phyloP scores from a whole-genome alignment of 2,329 filamentous ascomycete species.

The Penicillium sp. region DNA sequence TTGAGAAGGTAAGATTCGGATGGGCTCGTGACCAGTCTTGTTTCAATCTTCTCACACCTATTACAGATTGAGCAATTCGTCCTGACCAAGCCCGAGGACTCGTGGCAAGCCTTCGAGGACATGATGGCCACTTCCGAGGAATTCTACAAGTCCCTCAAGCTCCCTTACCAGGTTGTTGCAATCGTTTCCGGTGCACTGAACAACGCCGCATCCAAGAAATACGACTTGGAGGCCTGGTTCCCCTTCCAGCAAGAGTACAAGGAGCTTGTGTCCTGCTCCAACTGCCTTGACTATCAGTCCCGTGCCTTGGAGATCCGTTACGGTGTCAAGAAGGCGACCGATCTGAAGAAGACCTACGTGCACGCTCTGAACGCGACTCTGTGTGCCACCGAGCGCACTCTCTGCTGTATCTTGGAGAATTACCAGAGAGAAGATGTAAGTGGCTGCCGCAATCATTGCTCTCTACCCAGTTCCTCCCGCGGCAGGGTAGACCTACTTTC shows the following conservation, averaged over 20 bases:
- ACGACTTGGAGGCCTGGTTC: constrained; percentile 95
- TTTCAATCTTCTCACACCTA: constrained; percentile 14
- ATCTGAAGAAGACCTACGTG: constrained; percentile 87
- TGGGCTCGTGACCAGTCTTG: not conserved
- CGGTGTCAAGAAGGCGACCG: constrained; percentile 82
- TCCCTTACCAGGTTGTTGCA: constrained; percentile 88
- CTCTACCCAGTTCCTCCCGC: not conserved
- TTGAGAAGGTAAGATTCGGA: constrained; percentile 71
- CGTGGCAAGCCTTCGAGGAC: constrained; percentile 88
- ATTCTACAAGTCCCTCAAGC: constrained; percentile 86
- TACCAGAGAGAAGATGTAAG: constrained; percentile 85
- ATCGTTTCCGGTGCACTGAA: constrained; percentile 97
- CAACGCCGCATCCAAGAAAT: constrained; percentile 88
- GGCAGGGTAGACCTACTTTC: not conserved
- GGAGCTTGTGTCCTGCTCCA: constrained; percentile 95
- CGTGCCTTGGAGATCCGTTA: constrained; percentile 91
- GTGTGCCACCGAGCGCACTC: constrained; percentile 85
- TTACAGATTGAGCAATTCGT: constrained; percentile 73
- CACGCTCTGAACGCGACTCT: constrained; percentile 90
- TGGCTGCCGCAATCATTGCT: constrained; percentile 8
- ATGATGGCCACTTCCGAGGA: constrained; percentile 93
- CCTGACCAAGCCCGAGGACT: constrained; percentile 82
- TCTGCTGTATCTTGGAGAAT: constrained; percentile 96
- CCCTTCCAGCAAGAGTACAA: constrained; percentile 97
- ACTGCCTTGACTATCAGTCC: constrained; percentile 97